These are phyloP conservation scores for Picea glauca DNA, from an alignment of 75 land plant genomes.

Conservation along the genomic window DNA sequence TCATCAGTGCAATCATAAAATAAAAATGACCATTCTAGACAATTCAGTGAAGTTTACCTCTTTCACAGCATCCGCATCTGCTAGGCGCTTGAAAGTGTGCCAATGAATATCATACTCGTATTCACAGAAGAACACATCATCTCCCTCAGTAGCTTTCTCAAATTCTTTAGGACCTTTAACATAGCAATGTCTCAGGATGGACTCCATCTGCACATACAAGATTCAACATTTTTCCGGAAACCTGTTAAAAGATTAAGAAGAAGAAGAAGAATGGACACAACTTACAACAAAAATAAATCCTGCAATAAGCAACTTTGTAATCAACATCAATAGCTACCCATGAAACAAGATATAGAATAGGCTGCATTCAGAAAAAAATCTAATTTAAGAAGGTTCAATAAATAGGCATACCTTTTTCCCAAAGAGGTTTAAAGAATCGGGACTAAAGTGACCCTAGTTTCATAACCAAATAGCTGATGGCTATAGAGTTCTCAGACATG, in stretches of 20 bases:
- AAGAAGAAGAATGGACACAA: not conserved
- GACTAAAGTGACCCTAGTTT: not conserved
- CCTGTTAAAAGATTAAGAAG: not conserved
- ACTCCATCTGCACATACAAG: conserved; percentile 58
- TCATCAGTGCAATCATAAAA: not conserved
- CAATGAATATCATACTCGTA: conserved; percentile 89
- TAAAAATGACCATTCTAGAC: not conserved
- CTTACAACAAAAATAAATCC: not conserved
- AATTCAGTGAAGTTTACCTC: conserved; percentile 23
- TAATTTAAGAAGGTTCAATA: no score
- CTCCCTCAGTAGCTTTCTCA: conserved; percentile 73
- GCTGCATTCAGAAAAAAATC: not conserved
- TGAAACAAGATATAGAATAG: not conserved
- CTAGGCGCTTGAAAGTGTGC: conserved; percentile 82
- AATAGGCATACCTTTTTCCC: not conserved
- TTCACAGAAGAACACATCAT: conserved; percentile 94
- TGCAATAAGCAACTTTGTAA: not conserved
- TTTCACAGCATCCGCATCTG: conserved; percentile 51
- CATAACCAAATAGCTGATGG: not conserved
- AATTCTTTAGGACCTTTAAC: conserved; percentile 85
- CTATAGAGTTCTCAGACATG: no score
- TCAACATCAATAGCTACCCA: not conserved
- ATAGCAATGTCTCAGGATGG: conserved; percentile 77
- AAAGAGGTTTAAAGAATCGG: not conserved
- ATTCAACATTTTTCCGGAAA: not conserved